Base-by-base conservation (phyloP, 2,329 filamentous ascomycete genomes). In the Dendrostoma leiphaemia region DNA sequence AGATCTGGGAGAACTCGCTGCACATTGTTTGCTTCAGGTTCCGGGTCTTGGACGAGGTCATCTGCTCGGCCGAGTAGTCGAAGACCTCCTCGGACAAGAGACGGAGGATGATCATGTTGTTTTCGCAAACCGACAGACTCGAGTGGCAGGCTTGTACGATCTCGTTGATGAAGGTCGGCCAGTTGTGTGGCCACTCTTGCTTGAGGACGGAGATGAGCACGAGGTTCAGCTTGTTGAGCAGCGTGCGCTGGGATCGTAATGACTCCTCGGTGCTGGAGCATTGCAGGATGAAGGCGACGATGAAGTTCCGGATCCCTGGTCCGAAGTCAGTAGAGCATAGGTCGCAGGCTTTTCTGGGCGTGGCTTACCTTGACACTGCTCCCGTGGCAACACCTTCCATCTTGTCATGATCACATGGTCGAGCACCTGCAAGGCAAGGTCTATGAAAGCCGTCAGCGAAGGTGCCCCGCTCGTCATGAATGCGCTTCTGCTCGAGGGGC, bases 111-210 rank as follows among this genome's bases (percentile, higher is more conserved):
- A 90, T 91, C 94, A 99, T 99, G 80, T 99, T 99, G 79, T 99
- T 99, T 77, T 99, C 94, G 82, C 95, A 99, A 65, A 99, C 95
- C 34, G 93, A 94, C 51, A 99, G 79, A 73, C 89, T 97, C 63
- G 90, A 93, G 70, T 96, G 92, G 74, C 92, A 97, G 53, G 94
- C 93, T 21, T 91, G 89, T 65, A 99, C 91, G 73, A 99, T 99
- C 78, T 99, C 94, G 79, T 97, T 97, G 82, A 99, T 97, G 74
- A 99, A 99, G 19, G 91, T 96, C 10, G 95, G 94, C 94, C 95
- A 99, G 79, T 99, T 96, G 75, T 97, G 93, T 54, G 94, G 94
- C 94, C 94, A 99, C 74, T 99, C 55, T 75, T 99, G 94, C 81
- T 99, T 99, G 68, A 99, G 79, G 60, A 99, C 93, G 54, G 92